Conservation (phyloP, 768 basidiomycete species). For the Mycena pura region DNA sequence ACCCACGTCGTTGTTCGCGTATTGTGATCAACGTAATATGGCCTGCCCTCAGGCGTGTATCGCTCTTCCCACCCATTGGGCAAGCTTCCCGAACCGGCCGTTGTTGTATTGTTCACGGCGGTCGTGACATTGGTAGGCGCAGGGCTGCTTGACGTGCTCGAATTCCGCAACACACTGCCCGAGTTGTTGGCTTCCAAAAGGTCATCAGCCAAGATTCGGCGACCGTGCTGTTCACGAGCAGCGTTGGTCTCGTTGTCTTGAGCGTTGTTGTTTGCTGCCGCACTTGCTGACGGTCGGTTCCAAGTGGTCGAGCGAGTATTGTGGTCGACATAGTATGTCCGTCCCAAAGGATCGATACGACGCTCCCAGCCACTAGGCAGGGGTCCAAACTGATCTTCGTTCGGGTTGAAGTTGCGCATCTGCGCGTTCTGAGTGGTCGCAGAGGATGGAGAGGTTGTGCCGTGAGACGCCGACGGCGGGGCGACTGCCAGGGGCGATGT, state of each 20-base stretch:
- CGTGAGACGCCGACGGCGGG: constrained; percentile 12
- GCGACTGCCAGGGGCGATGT: constrained; percentile 29
- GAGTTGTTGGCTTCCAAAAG: constrained; percentile 74
- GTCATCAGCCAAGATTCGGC: constrained; percentile 84
- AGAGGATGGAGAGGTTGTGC: constrained; percentile 40
- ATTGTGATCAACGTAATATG: constrained; percentile 99
- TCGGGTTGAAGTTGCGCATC: constrained; percentile 90
- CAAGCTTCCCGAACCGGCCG: constrained; percentile 83
- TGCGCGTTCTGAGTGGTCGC: constrained; percentile 56
- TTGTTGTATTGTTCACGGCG: constrained; percentile 56
- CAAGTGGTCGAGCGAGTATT: constrained; percentile 97
- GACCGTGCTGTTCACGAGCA: constrained; percentile 85
- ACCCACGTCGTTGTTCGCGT: constrained; percentile 99
- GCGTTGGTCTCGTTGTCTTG: constrained; percentile 85
- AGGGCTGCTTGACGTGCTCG: constrained; percentile 40
- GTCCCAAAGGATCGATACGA: constrained; percentile 92
- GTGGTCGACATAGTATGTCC: constrained; percentile 99
- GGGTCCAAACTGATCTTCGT: constrained; percentile 92
- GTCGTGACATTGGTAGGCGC: constrained; percentile 58
- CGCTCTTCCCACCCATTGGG: constrained; percentile 99
- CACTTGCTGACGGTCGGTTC: constrained; percentile 88
- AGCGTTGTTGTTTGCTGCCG: constrained; percentile 70
- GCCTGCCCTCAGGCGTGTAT: constrained; percentile 96
- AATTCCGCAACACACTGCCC: constrained; percentile 40
- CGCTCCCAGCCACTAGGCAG: constrained; percentile 96